Base-by-base conservation (phyloP, 805 yeast species). In the Kregervanrija delftensis region DNA sequence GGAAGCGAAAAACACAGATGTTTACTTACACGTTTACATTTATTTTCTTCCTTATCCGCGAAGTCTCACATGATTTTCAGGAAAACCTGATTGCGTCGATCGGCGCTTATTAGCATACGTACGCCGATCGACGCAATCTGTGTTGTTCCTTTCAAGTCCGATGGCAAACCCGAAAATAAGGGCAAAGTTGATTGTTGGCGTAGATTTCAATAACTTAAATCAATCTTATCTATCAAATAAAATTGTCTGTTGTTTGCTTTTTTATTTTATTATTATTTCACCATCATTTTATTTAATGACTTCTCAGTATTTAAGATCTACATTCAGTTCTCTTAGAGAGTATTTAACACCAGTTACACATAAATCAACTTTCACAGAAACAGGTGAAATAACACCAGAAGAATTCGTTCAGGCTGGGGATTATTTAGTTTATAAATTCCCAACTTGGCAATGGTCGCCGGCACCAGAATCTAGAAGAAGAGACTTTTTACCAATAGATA, bases 341-440 rank as follows among this genome's bases (percentile, higher is more conserved):
- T 91, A 90, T 58, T 69, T 93, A 44, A 91, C 99, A 2, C 99
- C 99, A 1, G 81, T 91, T 2, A 75, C 83, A 37, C 87, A 90
- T 63, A 76, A 70, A n/a, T 89, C 97, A 22, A 87, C 93, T 13
- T 93, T 89, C 67, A 72, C 79, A 44, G 66, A 73, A 40, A 86
- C 96, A 0, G 99, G 99, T 4, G 93, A 91, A 61, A 82, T 93
- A 42, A 86, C 96, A 1, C 99, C 99, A 1, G 96, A 87, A 43
- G 99, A 93, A 63, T 93, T 93, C 66, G 91, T 89, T 9, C 71
- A 70, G 44, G 97, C 99, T 3, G 99, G 99, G 16, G 97, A 93
- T 62, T 93, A 88, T 63, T 68, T 93, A 46, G 90, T 83, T 31
- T 82, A 80, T 64, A 86, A 84, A 70, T 93, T 93, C 61, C 98